Evolutionary conservation across 176 grass and related monocot genomes (phyloP).

Genomic region (Luzula sylvatica): DNA sequence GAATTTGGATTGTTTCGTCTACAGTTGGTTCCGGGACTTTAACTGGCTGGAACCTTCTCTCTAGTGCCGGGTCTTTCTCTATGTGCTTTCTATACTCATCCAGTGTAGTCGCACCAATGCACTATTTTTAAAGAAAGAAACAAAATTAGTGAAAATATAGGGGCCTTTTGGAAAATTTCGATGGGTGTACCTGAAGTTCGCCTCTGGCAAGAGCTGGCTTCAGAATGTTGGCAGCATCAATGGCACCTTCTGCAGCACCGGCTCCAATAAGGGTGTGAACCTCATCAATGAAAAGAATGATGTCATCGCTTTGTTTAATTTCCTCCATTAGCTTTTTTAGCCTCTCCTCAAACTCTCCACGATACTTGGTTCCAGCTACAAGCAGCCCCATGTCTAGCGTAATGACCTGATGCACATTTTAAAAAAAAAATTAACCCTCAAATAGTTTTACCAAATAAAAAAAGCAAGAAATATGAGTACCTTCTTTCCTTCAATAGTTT

Average conservation of each 20-base stretch:
- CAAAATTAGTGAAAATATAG: not conserved
- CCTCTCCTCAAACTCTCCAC: slow-evolving; percentile 96
- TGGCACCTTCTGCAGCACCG: slow-evolving; percentile 88
- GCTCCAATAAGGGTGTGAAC: slow-evolving; percentile 96
- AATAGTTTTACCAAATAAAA: not conserved
- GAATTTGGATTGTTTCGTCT: slow-evolving; percentile 93
- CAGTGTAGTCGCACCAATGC: slow-evolving; percentile 87
- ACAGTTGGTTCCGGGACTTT: slow-evolving; percentile 89
- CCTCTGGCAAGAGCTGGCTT: slow-evolving; percentile 92
- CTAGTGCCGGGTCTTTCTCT: slow-evolving; percentile 91
- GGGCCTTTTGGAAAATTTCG: not conserved
- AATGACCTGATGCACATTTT: slow-evolving; percentile 76
- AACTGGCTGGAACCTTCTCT: slow-evolving; percentile 95
- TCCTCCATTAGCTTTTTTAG: slow-evolving; percentile 98
- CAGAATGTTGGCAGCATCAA: slow-evolving; percentile 92
- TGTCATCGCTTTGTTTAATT: slow-evolving; percentile 93
- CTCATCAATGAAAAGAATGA: slow-evolving; percentile 96
- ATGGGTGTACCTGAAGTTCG: slow-evolving; percentile 65
- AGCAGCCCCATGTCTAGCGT: slow-evolving; percentile 93
- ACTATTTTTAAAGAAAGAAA: slow-evolving; percentile 34
- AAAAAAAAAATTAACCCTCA: not conserved
- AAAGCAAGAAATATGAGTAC: no score
- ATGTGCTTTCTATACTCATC: slow-evolving; percentile 95
- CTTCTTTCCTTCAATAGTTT: slow-evolving; percentile 97
- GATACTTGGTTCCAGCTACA: slow-evolving; percentile 79